Percentiles rank a stretch among this genome's conserved stretches.
Evolutionary conservation across 1,284 basidiomycete species (phyloP).

Genomic region (Abortiporus biennis): DNA sequence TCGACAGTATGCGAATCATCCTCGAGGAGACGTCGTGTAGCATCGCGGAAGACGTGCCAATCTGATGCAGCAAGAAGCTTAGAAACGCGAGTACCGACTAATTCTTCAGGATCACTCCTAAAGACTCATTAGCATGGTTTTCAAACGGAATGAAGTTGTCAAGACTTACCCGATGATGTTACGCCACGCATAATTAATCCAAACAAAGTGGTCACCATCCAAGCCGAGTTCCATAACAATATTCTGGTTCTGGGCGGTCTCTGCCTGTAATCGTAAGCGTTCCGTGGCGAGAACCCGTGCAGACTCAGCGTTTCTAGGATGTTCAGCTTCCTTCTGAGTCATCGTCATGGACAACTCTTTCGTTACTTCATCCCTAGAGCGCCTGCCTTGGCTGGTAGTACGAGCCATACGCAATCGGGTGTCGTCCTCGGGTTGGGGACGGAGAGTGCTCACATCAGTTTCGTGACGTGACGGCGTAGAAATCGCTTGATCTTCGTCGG

Average conservation of each 20-base stretch:
- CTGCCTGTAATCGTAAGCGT: conserved; percentile 79
- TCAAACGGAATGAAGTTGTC: conserved; percentile 9
- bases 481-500: conserved; percentile 46
- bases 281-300: conserved; percentile 79
- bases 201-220: conserved; percentile 88
- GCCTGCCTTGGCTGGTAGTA: conserved; percentile 44
- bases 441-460: conserved; percentile 22
- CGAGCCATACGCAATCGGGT: conserved; percentile 42
- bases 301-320: conserved; percentile 44
- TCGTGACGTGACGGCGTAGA: conserved; percentile 25
- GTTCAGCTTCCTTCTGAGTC: conserved; percentile 19
- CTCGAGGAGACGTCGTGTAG: conserved; percentile 79
- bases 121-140: conserved; percentile 8
- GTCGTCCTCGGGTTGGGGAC: conserved; percentile 52
- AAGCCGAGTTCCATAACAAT: conserved; percentile 94
- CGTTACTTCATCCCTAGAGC: conserved; percentile 50
- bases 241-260: conserved; percentile 90
- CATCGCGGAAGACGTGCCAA: conserved; percentile 82
- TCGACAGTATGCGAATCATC: conserved; percentile 96
- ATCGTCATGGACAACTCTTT: conserved; percentile 38
- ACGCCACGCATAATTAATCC: conserved; percentile 94
- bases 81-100: conserved; percentile 79
- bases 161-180: conserved; percentile 82
- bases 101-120: conserved; percentile 81
- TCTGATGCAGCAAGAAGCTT: conserved; percentile 82